A percentile compares a stretch with the other conserved stretches of the same genome.
Conservation (phyloP, 2,329 filamentous ascomycete species). For the Beauveria pseudobassiana region DNA sequence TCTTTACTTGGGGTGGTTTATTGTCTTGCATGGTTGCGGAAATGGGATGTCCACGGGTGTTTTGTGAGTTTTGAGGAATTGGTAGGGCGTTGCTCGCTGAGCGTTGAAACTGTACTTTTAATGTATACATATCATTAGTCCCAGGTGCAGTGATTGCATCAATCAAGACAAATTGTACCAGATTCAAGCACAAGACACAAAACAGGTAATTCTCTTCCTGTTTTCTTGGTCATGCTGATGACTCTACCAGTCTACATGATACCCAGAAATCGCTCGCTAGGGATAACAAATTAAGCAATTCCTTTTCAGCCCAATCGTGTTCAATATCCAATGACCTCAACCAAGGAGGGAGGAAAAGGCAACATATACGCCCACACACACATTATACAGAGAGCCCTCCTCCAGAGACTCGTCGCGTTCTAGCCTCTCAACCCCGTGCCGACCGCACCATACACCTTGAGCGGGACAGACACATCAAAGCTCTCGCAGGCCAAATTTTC, state of each 20-base stretch:
- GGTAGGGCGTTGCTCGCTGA: background rate
- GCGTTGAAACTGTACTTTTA: background rate
- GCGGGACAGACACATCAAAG: slow-evolving; percentile 80
- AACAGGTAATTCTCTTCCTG: background rate
- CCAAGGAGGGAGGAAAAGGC: background rate
- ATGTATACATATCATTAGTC: background rate
- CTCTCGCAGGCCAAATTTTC: slow-evolving; percentile 78
- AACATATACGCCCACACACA: background rate
- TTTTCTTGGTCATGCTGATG: background rate
- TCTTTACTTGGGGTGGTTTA: background rate
- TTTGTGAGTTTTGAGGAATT: background rate
- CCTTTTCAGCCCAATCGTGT: background rate
- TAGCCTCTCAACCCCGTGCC: slow-evolving; percentile 46
- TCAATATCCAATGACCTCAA: slow-evolving; percentile 6
- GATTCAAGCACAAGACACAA: background rate
- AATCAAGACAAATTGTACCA: too few species aligned
- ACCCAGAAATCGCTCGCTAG: background rate
- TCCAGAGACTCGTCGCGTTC: slow-evolving; percentile 48
- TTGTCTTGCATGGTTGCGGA: background rate
- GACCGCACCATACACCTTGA: slow-evolving; percentile 68
- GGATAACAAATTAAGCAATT: background rate
- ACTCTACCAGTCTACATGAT: background rate
- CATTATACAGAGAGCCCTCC: slow-evolving; percentile 32
- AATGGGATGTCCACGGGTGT: background rate
- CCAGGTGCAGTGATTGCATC: background rate